Base-by-base conservation (phyloP, 306 rosid genomes). In the Myrica gale region DNA sequence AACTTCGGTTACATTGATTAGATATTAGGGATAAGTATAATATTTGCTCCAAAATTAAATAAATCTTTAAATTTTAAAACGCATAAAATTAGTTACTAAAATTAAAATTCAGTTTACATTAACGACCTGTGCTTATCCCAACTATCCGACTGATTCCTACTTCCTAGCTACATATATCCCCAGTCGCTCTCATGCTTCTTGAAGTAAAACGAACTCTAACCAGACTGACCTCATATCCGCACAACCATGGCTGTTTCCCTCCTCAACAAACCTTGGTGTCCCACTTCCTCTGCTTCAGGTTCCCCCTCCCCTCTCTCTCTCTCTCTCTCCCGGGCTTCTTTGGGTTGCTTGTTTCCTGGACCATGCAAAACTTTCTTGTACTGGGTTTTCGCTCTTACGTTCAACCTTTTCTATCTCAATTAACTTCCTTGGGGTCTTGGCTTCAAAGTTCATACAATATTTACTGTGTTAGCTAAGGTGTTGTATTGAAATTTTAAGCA, bases 241-340 rank as follows among this genome's bases (percentile, higher is more conserved):
- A 57, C 67, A 79, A 41, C 50, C 73, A 73, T 68, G 82, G 51
- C 79, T 48, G 48, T 74, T 69, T 53, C 41, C 9, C 73, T 67
- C 16, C 42, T 39, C 53, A 68, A 37, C 76, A 69, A 47, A 6
- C 72, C 66, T 16, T 68, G 50, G 52, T 61, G 76, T 16, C 52
- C 62, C 48, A 53, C 75, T 57, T 69, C 48, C 42, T 70, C 77
- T 26, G 9, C 75, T 43, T 68, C 85, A 78, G 85, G 85, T 82
- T 20, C 50, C 9, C 54, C 54, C n/a, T n/a, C n/a, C n/a, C n/a
- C n/a, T n/a, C n/a, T n/a, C n/a, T n/a, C 46, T 42, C 41, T 26
- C 80, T 56, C 72, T 63, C 46, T 63, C 69, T 15, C 21, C 50
- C 5, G 45, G 21, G n/a, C n/a, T 13, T 19, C 45, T 46, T 3